phyloP scores from a whole-genome alignment of 1,284 basidiomycete genomes.

The Fereydounia khargensis region DNA sequence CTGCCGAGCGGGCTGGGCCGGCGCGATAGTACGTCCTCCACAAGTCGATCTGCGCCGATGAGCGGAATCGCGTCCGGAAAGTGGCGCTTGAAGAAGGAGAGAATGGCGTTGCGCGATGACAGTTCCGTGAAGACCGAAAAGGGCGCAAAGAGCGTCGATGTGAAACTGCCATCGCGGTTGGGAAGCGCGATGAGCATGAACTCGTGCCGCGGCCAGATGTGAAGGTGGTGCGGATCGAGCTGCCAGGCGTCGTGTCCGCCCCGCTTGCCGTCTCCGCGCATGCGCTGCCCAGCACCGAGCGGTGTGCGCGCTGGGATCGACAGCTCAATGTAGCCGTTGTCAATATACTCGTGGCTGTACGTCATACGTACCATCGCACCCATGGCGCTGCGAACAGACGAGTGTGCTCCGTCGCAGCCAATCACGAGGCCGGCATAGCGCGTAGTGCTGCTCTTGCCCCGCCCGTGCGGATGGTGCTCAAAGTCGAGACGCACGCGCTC shows the following conservation, averaged over 20 bases:
- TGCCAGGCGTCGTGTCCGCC: constrained; percentile 63
- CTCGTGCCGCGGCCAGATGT: constrained; percentile 97
- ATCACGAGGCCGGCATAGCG: constrained; percentile 32
- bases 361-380: constrained; percentile 63
- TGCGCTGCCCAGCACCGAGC: constrained; percentile 59
- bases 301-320: constrained; percentile 76
- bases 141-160: constrained; percentile 83
- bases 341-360: constrained; percentile 89
- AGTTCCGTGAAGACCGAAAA: constrained; percentile 69
- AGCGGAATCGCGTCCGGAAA: constrained; percentile 82
- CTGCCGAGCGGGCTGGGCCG: constrained; percentile 85
- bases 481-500: constrained; percentile 22
- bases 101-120: constrained; percentile 60
- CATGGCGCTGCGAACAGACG: constrained; percentile 62
- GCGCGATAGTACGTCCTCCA: constrained; percentile 75
- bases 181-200: constrained; percentile 99
- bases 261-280: constrained; percentile 61
- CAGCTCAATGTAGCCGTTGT: constrained; percentile 92
- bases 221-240: constrained; percentile 90
- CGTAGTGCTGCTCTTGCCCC: constrained; percentile 3
- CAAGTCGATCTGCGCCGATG: constrained; percentile 75
- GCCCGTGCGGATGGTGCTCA: constrained; percentile 7
- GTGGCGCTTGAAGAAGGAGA: constrained; percentile 75
- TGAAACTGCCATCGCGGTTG: constrained; percentile 63
- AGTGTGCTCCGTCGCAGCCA: constrained; percentile 41